These are phyloP conservation scores for Podospora comata DNA, from an alignment of 495 filamentous ascomycete species.

Conservation along the genomic window DNA sequence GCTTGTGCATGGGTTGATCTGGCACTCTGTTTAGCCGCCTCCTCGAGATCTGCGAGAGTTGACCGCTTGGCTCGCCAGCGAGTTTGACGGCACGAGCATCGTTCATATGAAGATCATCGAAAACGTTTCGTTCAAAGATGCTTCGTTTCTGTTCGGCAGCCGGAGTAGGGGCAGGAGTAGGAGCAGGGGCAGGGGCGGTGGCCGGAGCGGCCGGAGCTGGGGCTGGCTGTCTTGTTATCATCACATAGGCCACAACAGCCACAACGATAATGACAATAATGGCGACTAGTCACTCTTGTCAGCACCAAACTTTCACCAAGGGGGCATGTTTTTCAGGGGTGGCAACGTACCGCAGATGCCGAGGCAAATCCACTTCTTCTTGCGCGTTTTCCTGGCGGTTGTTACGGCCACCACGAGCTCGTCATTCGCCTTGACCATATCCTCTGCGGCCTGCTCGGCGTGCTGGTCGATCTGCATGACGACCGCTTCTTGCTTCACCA, in stretches of 20 bases:
- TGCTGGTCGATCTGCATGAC: constrained; percentile 77
- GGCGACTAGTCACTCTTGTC: constrained; percentile 32
- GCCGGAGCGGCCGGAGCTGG: constrained; percentile 9
- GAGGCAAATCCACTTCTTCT: constrained; percentile 98
- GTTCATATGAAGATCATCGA: constrained; percentile 33
- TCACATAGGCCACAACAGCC: constrained; percentile 47
- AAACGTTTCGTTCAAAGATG: constrained; percentile 25
- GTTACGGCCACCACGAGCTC: constrained; percentile 73
- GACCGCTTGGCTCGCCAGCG: constrained; percentile 20
- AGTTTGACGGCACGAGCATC: constrained; percentile 29
- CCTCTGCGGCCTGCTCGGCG: constrained; percentile 70
- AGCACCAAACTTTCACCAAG: background rate
- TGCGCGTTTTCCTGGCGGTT: constrained; percentile 73
- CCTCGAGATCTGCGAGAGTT: constrained; percentile 20
- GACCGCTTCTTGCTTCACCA: constrained; percentile 76
- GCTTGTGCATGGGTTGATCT: background rate
- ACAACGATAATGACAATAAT: constrained; percentile 53
- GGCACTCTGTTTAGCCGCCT: constrained; percentile 2
- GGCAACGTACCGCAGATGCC: constrained; percentile 68
- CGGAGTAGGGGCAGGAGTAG: constrained; percentile 6
- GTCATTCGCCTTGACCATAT: constrained; percentile 76
- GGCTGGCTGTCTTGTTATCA: constrained; percentile 28
- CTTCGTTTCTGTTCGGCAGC: constrained; percentile 26
- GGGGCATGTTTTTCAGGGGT: background rate
- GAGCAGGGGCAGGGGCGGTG: background rate